A percentile compares a stretch with the other conserved stretches of the same genome.
Evolutionary conservation across 805 yeast species (phyloP).

Genomic region (Myxozyma vanderwaltii): DNA sequence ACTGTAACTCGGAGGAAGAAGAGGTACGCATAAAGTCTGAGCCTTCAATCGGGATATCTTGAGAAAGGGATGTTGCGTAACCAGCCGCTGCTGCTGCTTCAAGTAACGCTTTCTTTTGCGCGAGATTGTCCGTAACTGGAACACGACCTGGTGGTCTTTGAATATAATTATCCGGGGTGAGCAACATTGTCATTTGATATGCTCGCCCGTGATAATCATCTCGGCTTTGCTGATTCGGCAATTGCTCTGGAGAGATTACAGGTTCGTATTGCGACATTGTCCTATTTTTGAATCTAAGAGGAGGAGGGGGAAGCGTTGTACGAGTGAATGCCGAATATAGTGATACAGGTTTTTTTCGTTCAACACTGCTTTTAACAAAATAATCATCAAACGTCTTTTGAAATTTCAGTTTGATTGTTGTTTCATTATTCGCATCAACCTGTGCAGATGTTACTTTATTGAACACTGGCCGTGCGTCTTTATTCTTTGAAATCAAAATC

Average conservation of each 20-base stretch:
- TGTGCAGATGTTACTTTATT: neutral
- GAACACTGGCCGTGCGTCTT: neutral
- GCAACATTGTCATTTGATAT: constrained; percentile 4
- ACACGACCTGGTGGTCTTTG: constrained; percentile 2
- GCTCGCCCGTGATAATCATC: neutral
- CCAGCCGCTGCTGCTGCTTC: neutral
- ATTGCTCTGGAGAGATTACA: neutral
- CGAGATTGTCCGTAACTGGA: neutral
- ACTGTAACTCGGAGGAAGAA: too few relatives aligned
- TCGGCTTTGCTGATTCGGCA: neutral
- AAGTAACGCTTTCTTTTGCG: neutral
- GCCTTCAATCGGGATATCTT: too few relatives aligned
- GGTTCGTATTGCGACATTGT: neutral
- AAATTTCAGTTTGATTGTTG: constrained; percentile 22
- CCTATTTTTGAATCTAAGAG: constrained; percentile 4
- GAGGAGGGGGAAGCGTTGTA: neutral
- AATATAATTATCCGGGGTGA: neutral
- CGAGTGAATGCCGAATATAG: neutral
- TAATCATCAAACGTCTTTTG: constrained; percentile 26
- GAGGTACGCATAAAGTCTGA: too few relatives aligned
- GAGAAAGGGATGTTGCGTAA: neutral
- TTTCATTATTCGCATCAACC: constrained; percentile 12
- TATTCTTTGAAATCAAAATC: neutral
- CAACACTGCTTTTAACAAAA: constrained; percentile 14
- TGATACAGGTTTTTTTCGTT: constrained; percentile 2